Evolutionary conservation across 495 filamentous ascomycete species (phyloP), one percentile per base, ranked within the genome.

Genomic region (Trichoderma gamsii): DNA sequence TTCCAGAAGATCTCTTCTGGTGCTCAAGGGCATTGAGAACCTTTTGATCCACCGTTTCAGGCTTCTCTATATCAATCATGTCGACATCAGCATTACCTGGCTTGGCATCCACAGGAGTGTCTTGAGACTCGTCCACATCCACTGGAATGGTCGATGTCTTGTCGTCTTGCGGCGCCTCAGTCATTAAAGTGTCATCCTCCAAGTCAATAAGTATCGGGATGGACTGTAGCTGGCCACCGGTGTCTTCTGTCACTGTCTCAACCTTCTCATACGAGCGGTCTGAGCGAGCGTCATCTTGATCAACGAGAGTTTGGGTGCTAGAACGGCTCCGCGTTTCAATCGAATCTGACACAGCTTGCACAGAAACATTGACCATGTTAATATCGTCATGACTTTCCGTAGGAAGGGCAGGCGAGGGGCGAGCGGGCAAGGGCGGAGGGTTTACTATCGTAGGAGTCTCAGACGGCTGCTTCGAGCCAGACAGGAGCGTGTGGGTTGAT

Each of bases 281-380:
- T 11, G 64, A 56, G 2, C 71, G 72, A 9, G 77, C 75, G 15
- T 78, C 76, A 15, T 68, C 56, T 7, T 79, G 76, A 29, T 78
- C 73, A 12, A 83, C 78, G n/a, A 83, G 72, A 1, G 81, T 83
- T 66, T 79, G 78, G 0, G 80, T 80, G 68, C 56, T 61, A 61
- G 56, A 61, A 21, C 41, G 49, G 43, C 65, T 49, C 51, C 16
- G 41, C 21, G 65, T 46, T 52, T 46, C 41, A 12, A 65, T 70
- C 11, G 70, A 61, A 12, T 72, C 71, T 25, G 69, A 69, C 0
- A 73, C 65, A n/a, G 71, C 67, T 38, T 75, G 71, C 9, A 74
- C 70, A 1, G 72, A 73, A 21, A 75, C 65, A 52, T 69, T 73
- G 1, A 75, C 69, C 18, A 64, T 70, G 8, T n/a, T 27, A 3